Evolutionary conservation across 768 basidiomycete genomes (phyloP), one percentile per base, ranked within the genome.

Genomic region (Mycena leptocephala): DNA sequence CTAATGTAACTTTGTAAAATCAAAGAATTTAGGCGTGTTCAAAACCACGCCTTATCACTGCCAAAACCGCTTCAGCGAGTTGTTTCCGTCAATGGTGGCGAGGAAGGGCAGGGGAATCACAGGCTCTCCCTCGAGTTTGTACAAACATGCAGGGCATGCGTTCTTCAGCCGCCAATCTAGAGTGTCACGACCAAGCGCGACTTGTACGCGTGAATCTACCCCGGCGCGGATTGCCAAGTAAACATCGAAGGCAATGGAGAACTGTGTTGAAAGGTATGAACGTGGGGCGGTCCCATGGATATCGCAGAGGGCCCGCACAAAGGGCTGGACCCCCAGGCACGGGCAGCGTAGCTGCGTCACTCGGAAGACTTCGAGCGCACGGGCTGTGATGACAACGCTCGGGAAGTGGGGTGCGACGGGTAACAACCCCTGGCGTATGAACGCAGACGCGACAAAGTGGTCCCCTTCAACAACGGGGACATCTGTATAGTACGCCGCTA

Each of bases 61-160:
- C n/a, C n/a, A n/a, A n/a, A n/a, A n/a, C n/a, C n/a, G n/a, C n/a
- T n/a, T 85, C 5, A 82, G 76, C 0, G 83, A 87, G 39, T 83
- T 75, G 64, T 87, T 87, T 0, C 84, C 82, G 72, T 87, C 84
- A 55, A 85, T 75, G 22, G 78, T 79, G 10, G 79, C 35, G 53
- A 87, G 71, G 11, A 81, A 24, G 1, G 59, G 7, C 39, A 79
- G 83, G 10, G 35, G 11, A 0, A 88, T 79, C 0, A 71, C 32
- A 0, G 81, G 79, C 67, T 88, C 84, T 32, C 78, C 83, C 46
- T 83, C 55, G 11, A 86, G 76, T 81, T 83, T 76, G 62, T 87
- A 86, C 18, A 66, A 69, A 71, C 88, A 88, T 1, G 86, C 72
- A 0, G 84, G 83, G 75, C 88, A 89, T 0, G 81, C 75, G 66